A percentile compares a stretch with the other conserved stretches of the same genome.
Evolutionary conservation across 805 yeast species (phyloP).

Genomic region (Saccharomyces jurei): DNA sequence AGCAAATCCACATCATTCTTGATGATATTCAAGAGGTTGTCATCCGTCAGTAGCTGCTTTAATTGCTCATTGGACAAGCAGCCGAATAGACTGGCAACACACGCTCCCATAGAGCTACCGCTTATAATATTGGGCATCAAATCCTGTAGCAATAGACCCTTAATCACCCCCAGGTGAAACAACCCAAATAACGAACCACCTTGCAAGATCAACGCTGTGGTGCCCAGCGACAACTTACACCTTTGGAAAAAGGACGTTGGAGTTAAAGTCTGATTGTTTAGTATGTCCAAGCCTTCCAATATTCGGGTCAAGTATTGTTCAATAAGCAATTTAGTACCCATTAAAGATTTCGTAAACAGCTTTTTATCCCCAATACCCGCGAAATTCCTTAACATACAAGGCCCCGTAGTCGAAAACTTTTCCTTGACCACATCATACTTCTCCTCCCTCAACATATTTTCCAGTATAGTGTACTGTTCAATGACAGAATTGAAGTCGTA

Average conservation of each 20-base stretch:
- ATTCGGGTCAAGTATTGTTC: slow-evolving; percentile 63
- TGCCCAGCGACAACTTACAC: slow-evolving; percentile 78
- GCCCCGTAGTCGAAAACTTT: slow-evolving; percentile 64
- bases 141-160: slow-evolving; percentile 67
- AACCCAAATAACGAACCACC: slow-evolving; percentile 94
- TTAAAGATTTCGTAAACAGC: slow-evolving; percentile 69
- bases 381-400: slow-evolving; percentile 65
- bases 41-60: slow-evolving; percentile 35
- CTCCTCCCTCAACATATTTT: slow-evolving; percentile 46
- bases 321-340: slow-evolving; percentile 83
- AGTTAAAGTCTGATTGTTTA: slow-evolving; percentile 41
- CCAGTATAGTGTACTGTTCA: slow-evolving; percentile 56
- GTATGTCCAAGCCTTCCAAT: slow-evolving; percentile 60
- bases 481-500: slow-evolving; percentile 81
- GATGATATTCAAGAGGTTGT: slow-evolving; percentile 35
- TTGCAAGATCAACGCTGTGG: slow-evolving; percentile 83
- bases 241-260: slow-evolving; percentile 73
- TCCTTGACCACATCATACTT: slow-evolving; percentile 56
- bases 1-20: slow-evolving; percentile 51
- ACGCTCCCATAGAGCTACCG: slow-evolving; percentile 92
- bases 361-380: slow-evolving; percentile 81
- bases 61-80: slow-evolving; percentile 62
- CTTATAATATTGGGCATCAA: slow-evolving; percentile 78
- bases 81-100: slow-evolving; percentile 81
- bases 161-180: slow-evolving; percentile 88